A percentile compares a stretch with the other conserved stretches of the same genome.
phyloP scores from a whole-genome alignment of 768 basidiomycete genomes.

The Agrocybe chaxingu region DNA sequence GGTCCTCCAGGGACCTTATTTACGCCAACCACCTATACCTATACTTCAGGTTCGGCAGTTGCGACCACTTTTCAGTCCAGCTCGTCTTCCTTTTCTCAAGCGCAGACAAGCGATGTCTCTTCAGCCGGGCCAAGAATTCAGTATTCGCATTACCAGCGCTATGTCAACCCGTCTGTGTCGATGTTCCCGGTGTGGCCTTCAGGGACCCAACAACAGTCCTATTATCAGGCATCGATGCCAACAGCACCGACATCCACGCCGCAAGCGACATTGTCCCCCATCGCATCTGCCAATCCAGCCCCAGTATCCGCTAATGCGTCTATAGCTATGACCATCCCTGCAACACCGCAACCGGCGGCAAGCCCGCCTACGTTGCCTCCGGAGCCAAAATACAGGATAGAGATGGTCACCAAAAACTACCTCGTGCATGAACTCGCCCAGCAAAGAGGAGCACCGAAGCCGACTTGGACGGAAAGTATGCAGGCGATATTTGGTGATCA shows the following conservation, averaged over 20 bases:
- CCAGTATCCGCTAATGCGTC: background rate
- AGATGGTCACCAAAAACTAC: slow-evolving; percentile 65
- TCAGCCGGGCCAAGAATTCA: slow-evolving; percentile 9
- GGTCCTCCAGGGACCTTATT: slow-evolving; percentile 22
- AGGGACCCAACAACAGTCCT: slow-evolving; percentile 7
- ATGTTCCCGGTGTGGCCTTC: slow-evolving; percentile 22
- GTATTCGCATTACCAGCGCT: slow-evolving; percentile 16
- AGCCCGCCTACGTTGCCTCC: slow-evolving; percentile 12
- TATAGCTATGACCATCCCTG: slow-evolving; percentile 2
- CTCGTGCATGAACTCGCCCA: slow-evolving; percentile 64
- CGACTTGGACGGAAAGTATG: slow-evolving; percentile 73
- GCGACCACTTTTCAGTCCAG: slow-evolving; percentile 12
- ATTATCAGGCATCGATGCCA: background rate
- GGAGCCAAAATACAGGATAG: slow-evolving; percentile 33
- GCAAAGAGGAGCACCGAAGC: slow-evolving; percentile 41
- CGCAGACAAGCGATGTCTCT: slow-evolving; percentile 3
- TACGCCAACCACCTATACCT: slow-evolving; percentile 22
- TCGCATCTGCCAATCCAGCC: slow-evolving; percentile 1
- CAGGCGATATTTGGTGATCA: slow-evolving; percentile 82
- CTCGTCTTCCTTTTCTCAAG: background rate
- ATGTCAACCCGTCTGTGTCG: slow-evolving; percentile 8
- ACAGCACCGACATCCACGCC: background rate
- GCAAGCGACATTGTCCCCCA: slow-evolving; percentile 1
- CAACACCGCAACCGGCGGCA: background rate
- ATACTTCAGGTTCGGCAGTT: slow-evolving; percentile 15